Percentiles rank a stretch among this genome's conserved stretches.
Conservation (phyloP, 2,329 filamentous ascomycete species). For the Tolypocladium album region DNA sequence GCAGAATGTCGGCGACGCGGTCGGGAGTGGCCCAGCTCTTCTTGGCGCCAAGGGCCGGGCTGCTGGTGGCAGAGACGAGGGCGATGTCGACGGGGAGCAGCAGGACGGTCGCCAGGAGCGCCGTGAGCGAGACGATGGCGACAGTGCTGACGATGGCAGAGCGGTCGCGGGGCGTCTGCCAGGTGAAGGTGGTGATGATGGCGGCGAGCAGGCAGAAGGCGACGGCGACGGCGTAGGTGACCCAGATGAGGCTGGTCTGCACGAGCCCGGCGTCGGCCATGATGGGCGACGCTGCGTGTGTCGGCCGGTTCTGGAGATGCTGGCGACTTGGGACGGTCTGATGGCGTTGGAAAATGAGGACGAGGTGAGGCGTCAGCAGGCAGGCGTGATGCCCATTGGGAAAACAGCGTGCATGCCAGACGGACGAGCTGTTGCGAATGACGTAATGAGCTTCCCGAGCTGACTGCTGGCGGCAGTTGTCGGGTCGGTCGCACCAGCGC, state of each 20-base stretch:
- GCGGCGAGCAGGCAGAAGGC: conserved; percentile 66
- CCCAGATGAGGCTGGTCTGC: conserved; percentile 88
- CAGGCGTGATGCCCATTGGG: background rate
- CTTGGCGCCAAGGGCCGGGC: conserved; percentile 64
- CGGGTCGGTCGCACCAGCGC: background rate
- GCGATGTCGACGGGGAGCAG: conserved; percentile 93
- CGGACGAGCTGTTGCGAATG: background rate
- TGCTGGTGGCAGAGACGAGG: conserved; percentile 79
- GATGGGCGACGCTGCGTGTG: conserved; percentile 5
- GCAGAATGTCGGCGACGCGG: conserved; percentile 65
- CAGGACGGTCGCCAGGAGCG: conserved; percentile 82
- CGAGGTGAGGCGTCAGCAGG: background rate
- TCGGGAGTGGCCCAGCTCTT: conserved; percentile 91
- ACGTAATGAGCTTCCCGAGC: background rate
- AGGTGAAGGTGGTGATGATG: conserved; percentile 78
- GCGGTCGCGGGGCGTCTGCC: conserved; percentile 81
- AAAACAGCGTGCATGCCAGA: background rate
- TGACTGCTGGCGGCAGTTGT: background rate
- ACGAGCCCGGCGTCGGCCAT: conserved; percentile 50
- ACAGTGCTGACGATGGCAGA: conserved; percentile 73
- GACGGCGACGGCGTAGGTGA: conserved; percentile 78
- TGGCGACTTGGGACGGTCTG: background rate
- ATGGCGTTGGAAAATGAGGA: background rate
- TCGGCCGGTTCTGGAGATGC: background rate
- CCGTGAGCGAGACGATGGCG: conserved; percentile 76